Base-by-base conservation (phyloP, 1,284 basidiomycete species). In the Heterobasidion irregulare region DNA sequence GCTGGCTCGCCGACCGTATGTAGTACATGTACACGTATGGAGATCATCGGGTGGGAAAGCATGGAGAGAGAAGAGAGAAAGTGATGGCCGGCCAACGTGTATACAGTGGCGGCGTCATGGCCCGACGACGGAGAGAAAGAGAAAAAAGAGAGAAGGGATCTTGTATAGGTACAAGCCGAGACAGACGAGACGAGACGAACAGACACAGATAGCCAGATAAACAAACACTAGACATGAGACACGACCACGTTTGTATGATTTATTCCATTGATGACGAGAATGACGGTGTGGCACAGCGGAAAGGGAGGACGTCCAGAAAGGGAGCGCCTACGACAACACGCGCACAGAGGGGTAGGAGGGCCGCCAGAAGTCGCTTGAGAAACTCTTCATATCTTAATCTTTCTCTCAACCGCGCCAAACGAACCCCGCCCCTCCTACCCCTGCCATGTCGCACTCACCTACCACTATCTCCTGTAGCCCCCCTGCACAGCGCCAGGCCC, bases 401-500 rank as follows among this genome's bases (percentile, higher is more conserved):
- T 26, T 26, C 26, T 26, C 26, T 26, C 26, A 26, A 26, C 2
- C 26, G 26, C 26, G 26, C 26, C 26, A 26, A 26, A 26, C 26
- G 2, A 26, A 26, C 1, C 26, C 26, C 26, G 26, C 5, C 26
- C 26, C 26, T 26, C 26, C 26, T 26, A 26, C 26, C 26, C 26
- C 26, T 26, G 26, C 3, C 26, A 3, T 26, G 32, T 34, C n/a
- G 45, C 43, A 2, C 26, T 38, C 43, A 6, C 19, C 19, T 35
- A 47, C 60, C 59, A 60, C 48, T 59, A 56, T 54, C 59, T 53
- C 19, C 56, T n/a, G 38, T 60, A 60, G 19, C 59, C 59, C 44
- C 59, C 58, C 54, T 60, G 59, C 26, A 60, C 59, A 9, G 58
- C 35, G 19, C 58, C 57, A 18, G 46, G 53, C 13, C 59, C 58